A percentile compares a stretch with the other conserved stretches of the same genome.
Evolutionary conservation across 2,329 filamentous ascomycete genomes (phyloP).

Genomic region (Phaeosphaeria sp.): DNA sequence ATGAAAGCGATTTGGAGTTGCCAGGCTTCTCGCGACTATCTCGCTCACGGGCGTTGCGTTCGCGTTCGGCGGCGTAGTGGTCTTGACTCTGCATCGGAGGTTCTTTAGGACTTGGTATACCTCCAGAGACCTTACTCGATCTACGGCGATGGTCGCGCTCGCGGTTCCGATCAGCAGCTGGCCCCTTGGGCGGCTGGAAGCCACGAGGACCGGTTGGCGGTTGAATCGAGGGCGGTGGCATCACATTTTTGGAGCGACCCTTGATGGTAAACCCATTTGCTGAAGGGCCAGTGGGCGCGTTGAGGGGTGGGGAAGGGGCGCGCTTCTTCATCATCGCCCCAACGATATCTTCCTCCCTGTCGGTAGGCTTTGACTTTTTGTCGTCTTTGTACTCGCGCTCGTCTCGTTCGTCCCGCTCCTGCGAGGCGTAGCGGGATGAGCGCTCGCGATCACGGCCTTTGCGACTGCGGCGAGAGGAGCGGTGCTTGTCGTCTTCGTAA

Average conservation of each 20-base stretch:
- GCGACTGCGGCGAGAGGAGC: conserved; percentile 51
- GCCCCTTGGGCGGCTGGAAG: conserved; percentile 46
- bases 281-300: conserved; percentile 45
- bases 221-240: conserved; percentile 41
- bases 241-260: conserved; percentile 30
- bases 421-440: conserved; percentile 28
- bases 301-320: conserved; percentile 39
- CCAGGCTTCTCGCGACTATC: conserved; percentile 28
- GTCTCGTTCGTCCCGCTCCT: conserved; percentile 33
- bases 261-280: conserved; percentile 58
- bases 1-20: conserved; percentile 20
- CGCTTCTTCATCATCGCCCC: conserved; percentile 38
- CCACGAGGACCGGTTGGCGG: conserved; percentile 47
- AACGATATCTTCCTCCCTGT: conserved; percentile 30
- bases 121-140: conserved; percentile 15
- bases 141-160: conserved; percentile 29
- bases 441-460: conserved; percentile 53
- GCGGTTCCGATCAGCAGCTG: conserved; percentile 43
- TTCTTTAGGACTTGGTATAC: conserved; percentile 11
- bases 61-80: conserved; percentile 73
- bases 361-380: conserved; percentile 10
- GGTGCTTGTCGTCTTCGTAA: conserved; percentile 49
- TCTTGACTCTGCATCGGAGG: conserved; percentile 48
- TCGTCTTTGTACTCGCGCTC: conserved; percentile 28
- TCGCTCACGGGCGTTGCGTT: conserved; percentile 50